These are phyloP conservation scores for Dryas integrifolia DNA, from an alignment of 331 rosid species.

Conservation along the genomic window DNA sequence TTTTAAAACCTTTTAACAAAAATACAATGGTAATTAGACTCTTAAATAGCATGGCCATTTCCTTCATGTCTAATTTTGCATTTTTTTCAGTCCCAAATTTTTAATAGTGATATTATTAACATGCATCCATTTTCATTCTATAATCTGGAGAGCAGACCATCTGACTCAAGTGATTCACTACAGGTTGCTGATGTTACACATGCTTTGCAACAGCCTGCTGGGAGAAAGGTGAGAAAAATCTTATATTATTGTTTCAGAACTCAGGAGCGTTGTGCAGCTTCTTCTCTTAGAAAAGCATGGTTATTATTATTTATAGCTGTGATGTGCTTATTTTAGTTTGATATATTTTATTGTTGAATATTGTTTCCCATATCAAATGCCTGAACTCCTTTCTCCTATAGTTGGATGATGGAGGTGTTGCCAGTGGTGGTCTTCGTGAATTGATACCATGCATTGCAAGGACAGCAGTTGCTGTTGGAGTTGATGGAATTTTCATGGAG, in stretches of 20 bases:
- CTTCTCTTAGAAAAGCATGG: conserved; percentile 2
- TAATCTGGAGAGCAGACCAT: neutral
- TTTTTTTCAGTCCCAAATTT: neutral
- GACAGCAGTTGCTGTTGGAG: conserved; percentile 94
- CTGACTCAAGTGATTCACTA: conserved; percentile 14
- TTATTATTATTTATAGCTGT: neutral
- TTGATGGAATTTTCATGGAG: conserved; percentile 98
- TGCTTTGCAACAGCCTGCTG: conserved; percentile 95
- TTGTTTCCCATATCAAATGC: conserved; percentile 7
- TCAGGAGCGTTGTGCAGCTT: neutral
- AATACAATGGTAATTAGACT: too few species aligned
- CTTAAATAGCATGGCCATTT: too few species aligned
- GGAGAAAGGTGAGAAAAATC: conserved; percentile 56
- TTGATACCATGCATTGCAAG: conserved; percentile 95
- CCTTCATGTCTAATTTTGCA: neutral
- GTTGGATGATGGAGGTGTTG: conserved; percentile 98
- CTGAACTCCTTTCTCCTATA: conserved; percentile 34
- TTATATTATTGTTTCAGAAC: neutral
- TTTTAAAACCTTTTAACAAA: too few species aligned
- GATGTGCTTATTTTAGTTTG: conserved; percentile 4
- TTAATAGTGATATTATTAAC: neutral
- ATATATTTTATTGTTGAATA: neutral
- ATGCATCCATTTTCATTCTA: neutral
- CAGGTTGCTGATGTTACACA: conserved; percentile 96
- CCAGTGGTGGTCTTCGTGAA: conserved; percentile 98